Evolutionary conservation across 495 filamentous ascomycete genomes (phyloP), one percentile per base, ranked within the genome.

Genomic region (Penicillium argentinense): DNA sequence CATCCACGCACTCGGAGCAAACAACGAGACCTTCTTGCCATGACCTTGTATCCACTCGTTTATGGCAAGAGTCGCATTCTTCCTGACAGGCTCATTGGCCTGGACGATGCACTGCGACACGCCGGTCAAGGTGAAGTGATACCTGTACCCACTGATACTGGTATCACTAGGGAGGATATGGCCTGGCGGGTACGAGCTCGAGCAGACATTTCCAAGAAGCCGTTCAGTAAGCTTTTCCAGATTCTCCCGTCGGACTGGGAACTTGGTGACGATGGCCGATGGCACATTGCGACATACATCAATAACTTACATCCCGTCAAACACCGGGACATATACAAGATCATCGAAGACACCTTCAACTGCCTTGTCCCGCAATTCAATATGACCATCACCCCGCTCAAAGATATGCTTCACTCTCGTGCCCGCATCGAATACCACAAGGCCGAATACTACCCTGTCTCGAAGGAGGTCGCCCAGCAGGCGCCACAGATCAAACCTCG

Each of bases 261-360:
- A n/a, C 60, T 69, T 28, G 47, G 56, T 21, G 54, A 49, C 9
- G 63, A 65, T 9, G 54, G 54, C 6, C 50, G 34, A 13, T 64
- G 56, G 56, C 57, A 64, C 34, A 63, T 72, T 39, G 53, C 55
- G 5, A 71, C 55, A 46, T 81, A 76, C 53, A 74, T 74, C 57
- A 74, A 72, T 52, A 73, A 72, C 45, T 65, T 75, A 26, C 77
- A 74, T 44, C 78, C 75, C 0, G 33, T 44, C 9, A 59, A 57
- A 14, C 47, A 72, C 26, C 37, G 45, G 13, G 34, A 60, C 1
- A 39, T 72, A n/a, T 75, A 76, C 49, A 32, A 37, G 3, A 30
- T 68, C 17, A 66, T 74, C n/a, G 75, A 81, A 41, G 51, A 68
- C 5, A 27, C 68, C 2, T 68, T 76, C 33, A 67, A 68, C 12